Percentiles rank a stretch among this genome's conserved stretches.
These are phyloP conservation scores for Auricularia auricula-judae DNA, from an alignment of 768 basidiomycete species.

Conservation along the genomic window DNA sequence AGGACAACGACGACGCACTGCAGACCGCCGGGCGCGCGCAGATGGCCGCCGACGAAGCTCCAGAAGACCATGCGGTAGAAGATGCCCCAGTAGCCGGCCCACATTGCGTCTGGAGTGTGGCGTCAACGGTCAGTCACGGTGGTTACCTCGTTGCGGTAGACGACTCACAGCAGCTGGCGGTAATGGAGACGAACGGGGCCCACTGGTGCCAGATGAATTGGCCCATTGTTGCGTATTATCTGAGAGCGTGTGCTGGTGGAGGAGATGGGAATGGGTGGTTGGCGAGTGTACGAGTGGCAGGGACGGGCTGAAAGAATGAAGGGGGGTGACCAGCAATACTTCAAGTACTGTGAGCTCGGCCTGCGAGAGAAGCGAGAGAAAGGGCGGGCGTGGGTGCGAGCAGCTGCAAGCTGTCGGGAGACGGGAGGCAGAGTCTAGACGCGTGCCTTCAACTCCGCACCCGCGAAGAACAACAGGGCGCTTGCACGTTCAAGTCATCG, in stretches of 20 bases:
- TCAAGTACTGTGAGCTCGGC: not conserved
- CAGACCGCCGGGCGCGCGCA: conserved; percentile 68
- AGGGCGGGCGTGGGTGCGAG: not conserved
- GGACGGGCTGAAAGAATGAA: not conserved
- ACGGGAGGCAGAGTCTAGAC: not conserved
- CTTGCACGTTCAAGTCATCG: no score
- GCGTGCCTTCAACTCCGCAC: no score
- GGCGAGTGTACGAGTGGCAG: not conserved
- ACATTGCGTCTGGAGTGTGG: conserved; percentile 48
- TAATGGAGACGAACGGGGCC: conserved; percentile 54
- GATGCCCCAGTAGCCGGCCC: conserved; percentile 73
- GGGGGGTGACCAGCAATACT: not conserved
- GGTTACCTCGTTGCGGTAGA: not conserved
- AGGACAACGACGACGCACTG: conserved; percentile 40
- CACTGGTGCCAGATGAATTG: conserved; percentile 75
- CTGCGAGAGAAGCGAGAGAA: not conserved
- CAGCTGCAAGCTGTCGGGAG: not conserved
- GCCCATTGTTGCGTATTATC: conserved; percentile 43
- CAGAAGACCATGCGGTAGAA: conserved; percentile 92
- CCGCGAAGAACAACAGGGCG: no score
- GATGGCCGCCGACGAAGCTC: conserved; percentile 76
- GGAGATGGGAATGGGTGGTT: not conserved
- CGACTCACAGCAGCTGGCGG: conserved; percentile 62
- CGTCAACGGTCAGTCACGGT: not conserved
- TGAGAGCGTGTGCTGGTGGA: conserved; percentile 1